These are phyloP conservation scores for Avena insularis DNA, from an alignment of 176 grass and related monocot genomes.

Conservation along the genomic window DNA sequence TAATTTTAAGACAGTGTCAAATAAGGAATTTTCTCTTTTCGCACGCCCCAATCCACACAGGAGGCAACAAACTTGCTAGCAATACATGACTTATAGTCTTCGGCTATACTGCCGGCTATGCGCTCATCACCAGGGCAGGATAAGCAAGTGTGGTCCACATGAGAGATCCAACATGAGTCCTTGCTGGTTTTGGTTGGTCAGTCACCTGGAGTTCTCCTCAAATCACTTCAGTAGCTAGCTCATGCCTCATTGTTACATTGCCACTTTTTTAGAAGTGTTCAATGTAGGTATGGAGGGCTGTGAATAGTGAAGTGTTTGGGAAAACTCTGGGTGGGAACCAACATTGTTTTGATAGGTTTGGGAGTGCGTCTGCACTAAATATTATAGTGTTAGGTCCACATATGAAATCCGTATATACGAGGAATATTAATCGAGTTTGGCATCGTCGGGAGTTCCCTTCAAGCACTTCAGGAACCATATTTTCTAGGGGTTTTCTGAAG, in stretches of 20 bases:
- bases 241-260: background rate
- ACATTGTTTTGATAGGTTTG: background rate
- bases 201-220: constrained; percentile 48
- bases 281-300: background rate
- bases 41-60: background rate
- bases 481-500: constrained; percentile 7
- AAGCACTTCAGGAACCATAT: constrained; percentile 38
- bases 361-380: background rate
- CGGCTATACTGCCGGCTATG: constrained; percentile 30
- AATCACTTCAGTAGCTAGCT: constrained; percentile 43
- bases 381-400: background rate
- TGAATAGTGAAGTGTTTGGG: constrained; percentile 21
- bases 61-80: background rate
- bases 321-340: background rate
- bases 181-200: constrained; percentile 45
- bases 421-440: constrained; percentile 38
- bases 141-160: constrained; percentile 41
- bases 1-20: no score
- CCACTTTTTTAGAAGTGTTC: background rate
- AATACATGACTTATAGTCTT: background rate
- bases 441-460: constrained; percentile 45
- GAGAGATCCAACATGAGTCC: background rate
- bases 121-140: constrained; percentile 43
- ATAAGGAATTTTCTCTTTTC: no score
- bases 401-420: background rate